Evolutionary conservation across 2,329 filamentous ascomycete species (phyloP), one percentile per base, ranked within the genome.

Genomic region (Orbilia javanica): DNA sequence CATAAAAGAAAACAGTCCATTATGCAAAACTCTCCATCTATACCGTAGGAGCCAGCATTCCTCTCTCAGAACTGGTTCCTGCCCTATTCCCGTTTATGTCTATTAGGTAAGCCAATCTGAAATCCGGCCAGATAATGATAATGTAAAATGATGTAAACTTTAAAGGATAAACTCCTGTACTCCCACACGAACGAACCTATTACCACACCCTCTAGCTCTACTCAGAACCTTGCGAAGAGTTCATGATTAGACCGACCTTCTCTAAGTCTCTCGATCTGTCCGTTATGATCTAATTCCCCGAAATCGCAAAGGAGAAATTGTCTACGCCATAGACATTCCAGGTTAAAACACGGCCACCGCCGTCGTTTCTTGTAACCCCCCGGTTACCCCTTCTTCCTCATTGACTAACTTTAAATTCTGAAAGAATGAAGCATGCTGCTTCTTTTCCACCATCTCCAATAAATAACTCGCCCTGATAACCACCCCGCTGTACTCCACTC

Each of bases 371-470:
- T 39, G 36, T 44, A 70, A 44, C 44, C 25, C 29, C n/a, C 42
- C 42, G 20, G 42, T 29, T n/a, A 46, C 8, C 20, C 44, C 48
- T 22, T 34, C 48, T 3, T 31, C 48, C 22, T 55, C 27, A 11
- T 63, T 36, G 15, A 55, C 50, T 7, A 71, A 46, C 22, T 60
- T 71, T 22, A 77, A 20, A 46, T 48, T 71, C 22, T 71, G 66
- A n/a, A 60, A 71, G 62, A 64, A 77, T 18, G 73, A 77, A 7
- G 55, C 31, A 27, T 63, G 66, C 27, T 77, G 46, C 46, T 60
- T 77, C 60, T 77, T 77, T 53, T 77, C 73, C 22, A 77, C 48
- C 60, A 70, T 70, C 44, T 71, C 73, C 27, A 77, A 39, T 18
- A 77, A 48, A 48, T 77, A 71, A 10, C 66, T 77, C 10, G 73